phyloP scores from a whole-genome alignment of 2,329 filamentous ascomycete species.

The Penicillium nordicum region DNA sequence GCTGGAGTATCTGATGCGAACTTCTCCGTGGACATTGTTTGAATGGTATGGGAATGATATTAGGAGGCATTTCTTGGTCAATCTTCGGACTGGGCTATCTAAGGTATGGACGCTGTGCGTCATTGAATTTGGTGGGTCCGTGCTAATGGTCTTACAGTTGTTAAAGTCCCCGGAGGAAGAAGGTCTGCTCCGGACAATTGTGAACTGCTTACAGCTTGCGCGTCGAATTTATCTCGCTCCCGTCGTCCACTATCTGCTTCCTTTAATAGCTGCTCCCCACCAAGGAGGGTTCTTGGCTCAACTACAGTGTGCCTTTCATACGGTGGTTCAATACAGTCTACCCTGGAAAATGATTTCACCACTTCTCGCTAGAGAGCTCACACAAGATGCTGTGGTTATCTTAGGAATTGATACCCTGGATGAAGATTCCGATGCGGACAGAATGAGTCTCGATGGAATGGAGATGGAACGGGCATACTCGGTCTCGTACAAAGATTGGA shows the following conservation, averaged over 20 bases:
- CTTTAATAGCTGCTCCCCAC: constrained; percentile 24
- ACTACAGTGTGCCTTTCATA: constrained; percentile 45
- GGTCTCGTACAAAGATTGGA: constrained; percentile 40
- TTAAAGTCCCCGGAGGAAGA: constrained; percentile 24
- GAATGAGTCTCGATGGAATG: constrained; percentile 32
- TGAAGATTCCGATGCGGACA: constrained; percentile 20
- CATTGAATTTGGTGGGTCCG: background rate
- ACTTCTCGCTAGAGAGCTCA: constrained; percentile 45
- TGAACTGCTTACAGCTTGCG: constrained; percentile 36
- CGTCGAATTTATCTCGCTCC: constrained; percentile 39
- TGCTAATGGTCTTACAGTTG: constrained; percentile 22
- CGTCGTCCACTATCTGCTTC: constrained; percentile 34
- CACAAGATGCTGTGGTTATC: constrained; percentile 45
- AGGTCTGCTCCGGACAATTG: constrained; percentile 29
- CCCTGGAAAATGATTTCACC: constrained; percentile 42
- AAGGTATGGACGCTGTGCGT: constrained; percentile 26
- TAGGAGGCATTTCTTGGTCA: constrained; percentile 41
- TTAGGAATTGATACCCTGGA: constrained; percentile 36
- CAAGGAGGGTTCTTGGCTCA: constrained; percentile 33
- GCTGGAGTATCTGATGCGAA: constrained; percentile 31
- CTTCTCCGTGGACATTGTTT: constrained; percentile 31
- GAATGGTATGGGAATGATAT: constrained; percentile 46
- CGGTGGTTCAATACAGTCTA: constrained; percentile 48
- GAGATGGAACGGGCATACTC: constrained; percentile 37
- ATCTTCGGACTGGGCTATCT: constrained; percentile 34